Percentiles rank a stretch among this genome's conserved stretches.
Conservation (phyloP, 2,329 filamentous ascomycete genomes). For the Plenodomus lindquistii region DNA sequence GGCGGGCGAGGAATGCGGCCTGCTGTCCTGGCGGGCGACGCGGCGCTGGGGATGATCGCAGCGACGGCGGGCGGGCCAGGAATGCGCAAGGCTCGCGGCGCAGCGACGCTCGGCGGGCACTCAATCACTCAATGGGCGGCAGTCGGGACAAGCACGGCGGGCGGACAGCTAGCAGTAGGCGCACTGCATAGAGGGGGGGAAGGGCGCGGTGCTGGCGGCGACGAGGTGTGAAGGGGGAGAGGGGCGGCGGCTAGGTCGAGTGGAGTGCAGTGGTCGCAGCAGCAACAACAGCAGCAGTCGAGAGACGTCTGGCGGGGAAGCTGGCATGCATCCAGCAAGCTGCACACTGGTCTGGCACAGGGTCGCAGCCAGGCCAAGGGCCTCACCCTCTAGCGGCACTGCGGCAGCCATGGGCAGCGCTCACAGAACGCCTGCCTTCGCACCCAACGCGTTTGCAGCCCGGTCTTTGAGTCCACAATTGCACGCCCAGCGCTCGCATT, state of each 20-base stretch:
- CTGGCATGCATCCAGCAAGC: no score
- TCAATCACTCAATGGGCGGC: background rate
- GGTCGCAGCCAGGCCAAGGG: no score
- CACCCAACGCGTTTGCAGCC: background rate
- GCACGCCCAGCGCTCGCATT: background rate
- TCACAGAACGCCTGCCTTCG: background rate
- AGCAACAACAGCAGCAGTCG: background rate
- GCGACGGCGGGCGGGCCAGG: conserved; percentile 3
- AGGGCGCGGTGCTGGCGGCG: background rate
- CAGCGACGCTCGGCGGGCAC: background rate
- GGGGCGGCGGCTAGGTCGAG: background rate
- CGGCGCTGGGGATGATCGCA: conserved; percentile 10
- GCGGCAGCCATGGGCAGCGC: background rate
- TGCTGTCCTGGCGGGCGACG: conserved; percentile 23
- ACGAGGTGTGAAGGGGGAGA: background rate
- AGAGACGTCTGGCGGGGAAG: no score
- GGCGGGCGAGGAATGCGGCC: conserved; percentile 16
- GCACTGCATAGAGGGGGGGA: background rate
- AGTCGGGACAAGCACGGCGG: background rate
- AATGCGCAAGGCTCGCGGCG: conserved; percentile 1
- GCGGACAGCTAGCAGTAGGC: background rate
- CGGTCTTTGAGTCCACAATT: background rate
- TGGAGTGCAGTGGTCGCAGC: background rate
- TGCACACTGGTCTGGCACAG: no score
- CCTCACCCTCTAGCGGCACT: background rate